phyloP scores from a whole-genome alignment of 306 rosid species.

The Hippophae rhamnoides region DNA sequence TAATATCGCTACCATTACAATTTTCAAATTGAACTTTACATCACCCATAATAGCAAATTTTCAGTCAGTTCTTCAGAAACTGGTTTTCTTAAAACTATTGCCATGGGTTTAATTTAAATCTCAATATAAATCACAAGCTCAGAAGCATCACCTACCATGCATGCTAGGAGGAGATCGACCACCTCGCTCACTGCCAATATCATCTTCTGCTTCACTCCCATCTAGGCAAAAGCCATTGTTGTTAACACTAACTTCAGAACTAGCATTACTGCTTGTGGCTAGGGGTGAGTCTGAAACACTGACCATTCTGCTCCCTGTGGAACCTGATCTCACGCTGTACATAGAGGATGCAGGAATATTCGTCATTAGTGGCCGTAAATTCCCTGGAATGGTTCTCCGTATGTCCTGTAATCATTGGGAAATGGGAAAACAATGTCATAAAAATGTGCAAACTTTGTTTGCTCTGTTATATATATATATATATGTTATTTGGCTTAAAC shows the following conservation, averaged over 20 bases:
- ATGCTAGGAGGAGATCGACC: constrained; percentile 66
- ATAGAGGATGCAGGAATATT: constrained; percentile 94
- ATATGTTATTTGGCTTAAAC: not conserved
- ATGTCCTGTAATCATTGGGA: constrained; percentile 55
- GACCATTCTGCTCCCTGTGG: constrained; percentile 67
- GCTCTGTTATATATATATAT: not conserved
- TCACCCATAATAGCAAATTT: constrained; percentile 30
- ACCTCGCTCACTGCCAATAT: constrained; percentile 66
- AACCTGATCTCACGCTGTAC: constrained; percentile 89
- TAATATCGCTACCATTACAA: constrained; percentile 12
- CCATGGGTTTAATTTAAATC: constrained; percentile 21
- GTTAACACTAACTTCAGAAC: constrained; percentile 90
- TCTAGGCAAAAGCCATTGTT: constrained; percentile 79
- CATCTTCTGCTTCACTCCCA: constrained; percentile 67
- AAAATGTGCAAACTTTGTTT: not conserved
- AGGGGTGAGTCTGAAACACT: constrained; percentile 85
- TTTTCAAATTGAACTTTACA: constrained; percentile 45
- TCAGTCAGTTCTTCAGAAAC: constrained; percentile 35
- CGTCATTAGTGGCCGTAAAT: constrained; percentile 83
- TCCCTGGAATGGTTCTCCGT: constrained; percentile 83
- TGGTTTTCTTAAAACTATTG: constrained; percentile 16
- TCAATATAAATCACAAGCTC: constrained; percentile 11
- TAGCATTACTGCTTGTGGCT: constrained; percentile 90
- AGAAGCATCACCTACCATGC: constrained; percentile 43
- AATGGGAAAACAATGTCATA: constrained; percentile 3